phyloP scores from a whole-genome alignment of 1,139 yeast species.

The Debaryomyces sp. region DNA sequence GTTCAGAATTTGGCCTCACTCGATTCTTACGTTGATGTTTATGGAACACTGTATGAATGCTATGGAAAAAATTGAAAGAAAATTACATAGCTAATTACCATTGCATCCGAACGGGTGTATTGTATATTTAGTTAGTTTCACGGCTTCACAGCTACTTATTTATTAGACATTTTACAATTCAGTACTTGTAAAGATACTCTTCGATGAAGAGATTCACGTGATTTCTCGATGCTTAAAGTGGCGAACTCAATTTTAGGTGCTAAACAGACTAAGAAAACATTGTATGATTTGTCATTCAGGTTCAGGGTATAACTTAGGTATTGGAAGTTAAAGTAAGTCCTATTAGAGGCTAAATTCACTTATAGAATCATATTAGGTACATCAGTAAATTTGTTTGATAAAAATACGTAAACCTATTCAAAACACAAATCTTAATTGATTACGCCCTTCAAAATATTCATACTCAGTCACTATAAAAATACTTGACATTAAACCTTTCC shows the following conservation, averaged over 20 bases:
- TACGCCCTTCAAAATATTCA: conserved; percentile 1
- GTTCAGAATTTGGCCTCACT: conserved; percentile 92
- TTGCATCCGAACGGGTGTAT: background rate
- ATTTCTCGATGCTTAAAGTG: background rate
- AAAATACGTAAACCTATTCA: background rate
- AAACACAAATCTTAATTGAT: background rate
- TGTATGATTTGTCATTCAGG: background rate
- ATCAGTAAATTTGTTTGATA: background rate
- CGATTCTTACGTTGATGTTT: conserved; percentile 84
- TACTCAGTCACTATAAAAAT: background rate
- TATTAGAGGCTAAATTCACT: background rate
- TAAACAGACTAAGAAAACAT: background rate
- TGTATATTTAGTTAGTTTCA: background rate
- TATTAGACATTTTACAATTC: background rate
- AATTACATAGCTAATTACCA: background rate
- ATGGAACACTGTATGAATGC: conserved; percentile 92
- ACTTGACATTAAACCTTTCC: background rate
- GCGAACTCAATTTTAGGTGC: conserved; percentile 2
- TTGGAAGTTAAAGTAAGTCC: background rate
- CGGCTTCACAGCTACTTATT: background rate
- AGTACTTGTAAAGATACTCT: background rate
- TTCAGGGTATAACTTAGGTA: background rate
- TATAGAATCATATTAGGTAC: background rate
- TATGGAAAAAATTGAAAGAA: conserved; percentile 29
- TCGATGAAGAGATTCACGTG: conserved; percentile 2